Conservation (phyloP, 495 filamentous ascomycete genomes). For the Penicillium canescens region DNA sequence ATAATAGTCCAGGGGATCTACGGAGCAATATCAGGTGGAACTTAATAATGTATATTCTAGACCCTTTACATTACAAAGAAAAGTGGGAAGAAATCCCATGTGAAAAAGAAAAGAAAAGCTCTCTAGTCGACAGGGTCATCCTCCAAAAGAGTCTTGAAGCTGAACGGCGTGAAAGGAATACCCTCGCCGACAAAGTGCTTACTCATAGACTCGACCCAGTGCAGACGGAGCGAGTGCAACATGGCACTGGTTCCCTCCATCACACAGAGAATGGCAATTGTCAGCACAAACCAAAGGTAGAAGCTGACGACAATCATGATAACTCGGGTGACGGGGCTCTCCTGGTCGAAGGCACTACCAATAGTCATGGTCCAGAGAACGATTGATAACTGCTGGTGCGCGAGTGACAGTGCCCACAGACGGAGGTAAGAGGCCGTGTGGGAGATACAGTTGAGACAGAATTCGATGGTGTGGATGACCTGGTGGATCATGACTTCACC, state of each 20-base stretch:
- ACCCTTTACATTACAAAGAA: slow-evolving; percentile 7
- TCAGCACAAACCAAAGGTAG: slow-evolving; percentile 84
- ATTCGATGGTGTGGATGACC: slow-evolving; percentile 98
- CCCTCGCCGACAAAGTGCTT: slow-evolving; percentile 98
- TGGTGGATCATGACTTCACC: slow-evolving; percentile 97
- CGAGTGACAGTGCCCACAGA: slow-evolving; percentile 95
- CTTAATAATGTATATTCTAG: slow-evolving; percentile 7
- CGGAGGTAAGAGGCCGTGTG: slow-evolving; percentile 98
- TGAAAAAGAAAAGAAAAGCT: slow-evolving; percentile 1
- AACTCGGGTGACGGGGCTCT: slow-evolving; percentile 65
- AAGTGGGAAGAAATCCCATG: background rate
- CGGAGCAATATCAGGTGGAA: background rate
- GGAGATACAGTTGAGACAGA: slow-evolving; percentile 98
- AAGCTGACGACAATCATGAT: slow-evolving; percentile 79
- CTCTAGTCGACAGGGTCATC: slow-evolving; percentile 66
- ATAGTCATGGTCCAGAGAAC: slow-evolving; percentile 98
- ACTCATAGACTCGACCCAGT: slow-evolving; percentile 99
- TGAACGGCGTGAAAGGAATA: slow-evolving; percentile 88
- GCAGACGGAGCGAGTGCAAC: slow-evolving; percentile 91
- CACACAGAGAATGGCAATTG: slow-evolving; percentile 68
- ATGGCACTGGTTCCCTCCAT: slow-evolving; percentile 90
- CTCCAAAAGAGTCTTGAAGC: slow-evolving; percentile 83
- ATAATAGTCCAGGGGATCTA: slow-evolving; percentile 1
- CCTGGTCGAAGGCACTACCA: slow-evolving; percentile 63
- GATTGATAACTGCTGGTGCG: slow-evolving; percentile 94